Conservation (phyloP, 495 filamentous ascomycete species). For the Recurvomyces mirabilis region DNA sequence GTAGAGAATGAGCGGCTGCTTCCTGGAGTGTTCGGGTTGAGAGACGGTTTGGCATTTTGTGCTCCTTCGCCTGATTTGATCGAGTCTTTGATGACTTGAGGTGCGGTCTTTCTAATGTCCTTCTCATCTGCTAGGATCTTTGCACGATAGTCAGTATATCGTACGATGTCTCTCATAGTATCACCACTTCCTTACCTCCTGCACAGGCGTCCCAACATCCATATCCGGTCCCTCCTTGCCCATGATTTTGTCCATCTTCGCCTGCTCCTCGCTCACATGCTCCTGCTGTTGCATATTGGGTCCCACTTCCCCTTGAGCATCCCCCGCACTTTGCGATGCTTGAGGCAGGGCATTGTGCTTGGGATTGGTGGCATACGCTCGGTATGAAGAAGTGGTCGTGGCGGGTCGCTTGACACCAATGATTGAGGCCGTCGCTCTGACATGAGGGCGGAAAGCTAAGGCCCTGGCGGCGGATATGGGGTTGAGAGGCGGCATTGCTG, state of each 20-base stretch:
- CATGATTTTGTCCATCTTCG: constrained; percentile 41
- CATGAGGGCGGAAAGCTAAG: no score
- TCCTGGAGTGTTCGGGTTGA: not conserved
- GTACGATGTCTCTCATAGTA: no score
- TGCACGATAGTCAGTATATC: no score
- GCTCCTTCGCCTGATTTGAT: constrained; percentile 24
- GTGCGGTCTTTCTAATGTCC: constrained; percentile 50
- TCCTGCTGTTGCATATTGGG: constrained; percentile 47
- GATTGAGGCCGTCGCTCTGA: no score
- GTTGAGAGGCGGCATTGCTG: no score
- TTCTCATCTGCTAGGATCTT: constrained; percentile 58
- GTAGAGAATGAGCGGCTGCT: constrained; percentile 49
- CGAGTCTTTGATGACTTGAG: constrained; percentile 55
- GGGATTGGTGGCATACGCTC: no score
- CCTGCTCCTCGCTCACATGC: constrained; percentile 55
- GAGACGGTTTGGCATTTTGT: constrained; percentile 8
- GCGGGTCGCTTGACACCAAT: no score
- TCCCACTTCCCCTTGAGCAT: constrained; percentile 32
- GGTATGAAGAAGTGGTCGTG: no score
- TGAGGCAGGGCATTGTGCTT: constrained; percentile 14
- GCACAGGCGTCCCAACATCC: constrained; percentile 47
- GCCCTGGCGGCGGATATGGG: no score
- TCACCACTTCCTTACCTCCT: constrained; percentile 43
- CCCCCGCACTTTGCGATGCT: no score
- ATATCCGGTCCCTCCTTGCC: constrained; percentile 46